Evolutionary conservation across 495 filamentous ascomycete species (phyloP).

Genomic region (Acidomyces sp.): DNA sequence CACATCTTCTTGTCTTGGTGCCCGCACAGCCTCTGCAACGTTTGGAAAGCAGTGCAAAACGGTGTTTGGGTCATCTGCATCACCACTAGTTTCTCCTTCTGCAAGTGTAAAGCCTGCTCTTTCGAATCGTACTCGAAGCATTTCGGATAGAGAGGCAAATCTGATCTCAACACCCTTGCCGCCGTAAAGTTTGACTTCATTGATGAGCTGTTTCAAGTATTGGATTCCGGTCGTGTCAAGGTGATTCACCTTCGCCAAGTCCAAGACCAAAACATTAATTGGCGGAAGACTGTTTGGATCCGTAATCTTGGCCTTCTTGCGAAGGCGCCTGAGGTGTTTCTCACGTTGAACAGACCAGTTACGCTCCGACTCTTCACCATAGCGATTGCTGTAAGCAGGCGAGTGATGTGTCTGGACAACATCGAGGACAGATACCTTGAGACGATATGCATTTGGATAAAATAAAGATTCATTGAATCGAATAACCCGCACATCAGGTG

Average conservation of each 20-base stretch:
- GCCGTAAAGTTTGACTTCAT: constrained; percentile 11
- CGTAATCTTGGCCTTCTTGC: constrained; percentile 12
- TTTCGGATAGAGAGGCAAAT: constrained; percentile 7
- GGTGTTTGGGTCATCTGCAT: too few relatives aligned
- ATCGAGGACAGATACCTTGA: constrained; percentile 31
- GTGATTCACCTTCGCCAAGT: constrained; percentile 13
- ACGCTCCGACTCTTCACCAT: constrained; percentile 27
- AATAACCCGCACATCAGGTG: constrained; percentile 32
- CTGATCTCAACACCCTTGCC: constrained; percentile 11
- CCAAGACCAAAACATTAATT: constrained; percentile 16
- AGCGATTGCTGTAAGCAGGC: constrained; percentile 24
- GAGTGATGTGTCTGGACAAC: constrained; percentile 29
- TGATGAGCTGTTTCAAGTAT: constrained; percentile 5
- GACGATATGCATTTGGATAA: constrained; percentile 38
- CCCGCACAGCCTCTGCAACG: too few relatives aligned
- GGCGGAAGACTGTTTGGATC: constrained; percentile 11
- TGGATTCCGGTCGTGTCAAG: constrained; percentile 11
- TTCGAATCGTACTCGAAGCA: constrained; percentile 5
- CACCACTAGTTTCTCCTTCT: too few relatives aligned
- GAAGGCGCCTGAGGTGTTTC: constrained; percentile 24
- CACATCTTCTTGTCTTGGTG: too few relatives aligned
- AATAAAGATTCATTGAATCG: constrained; percentile 33
- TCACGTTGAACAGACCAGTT: constrained; percentile 36
- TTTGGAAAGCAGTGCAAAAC: too few relatives aligned
- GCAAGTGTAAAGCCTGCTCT: constrained; percentile 1